These are phyloP conservation scores for Lodderomyces metapsilosis DNA, from an alignment of 1,139 yeast species.

Conservation along the genomic window DNA sequence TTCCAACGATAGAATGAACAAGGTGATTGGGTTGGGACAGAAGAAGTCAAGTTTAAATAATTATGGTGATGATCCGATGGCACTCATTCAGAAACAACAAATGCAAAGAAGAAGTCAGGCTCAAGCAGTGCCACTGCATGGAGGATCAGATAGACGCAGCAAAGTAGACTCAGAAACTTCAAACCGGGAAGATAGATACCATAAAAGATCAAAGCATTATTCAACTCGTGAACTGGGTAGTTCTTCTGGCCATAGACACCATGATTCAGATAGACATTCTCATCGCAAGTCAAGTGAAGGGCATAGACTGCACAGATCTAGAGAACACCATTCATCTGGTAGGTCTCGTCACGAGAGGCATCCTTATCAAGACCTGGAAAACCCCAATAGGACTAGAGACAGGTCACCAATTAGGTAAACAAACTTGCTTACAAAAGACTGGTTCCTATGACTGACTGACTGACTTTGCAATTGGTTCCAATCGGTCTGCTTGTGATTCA, in stretches of 20 bases:
- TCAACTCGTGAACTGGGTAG: neutral
- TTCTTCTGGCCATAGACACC: neutral
- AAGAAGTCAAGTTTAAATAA: slow-evolving; percentile 9
- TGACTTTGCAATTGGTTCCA: too few species aligned
- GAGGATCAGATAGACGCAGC: neutral
- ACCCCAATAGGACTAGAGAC: slow-evolving; percentile 5
- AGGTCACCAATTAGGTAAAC: slow-evolving; percentile 7
- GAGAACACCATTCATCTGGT: slow-evolving; percentile 6
- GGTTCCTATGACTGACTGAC: too few species aligned
- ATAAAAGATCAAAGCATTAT: neutral
- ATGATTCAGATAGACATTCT: neutral
- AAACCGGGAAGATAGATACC: neutral
- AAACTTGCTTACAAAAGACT: too few species aligned
- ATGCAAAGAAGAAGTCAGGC: slow-evolving; percentile 16
- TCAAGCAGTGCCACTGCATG: neutral
- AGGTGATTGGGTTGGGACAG: slow-evolving; percentile 14
- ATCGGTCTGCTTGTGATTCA: neutral
- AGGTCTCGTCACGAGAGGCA: neutral
- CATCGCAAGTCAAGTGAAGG: neutral
- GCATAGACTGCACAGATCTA: slow-evolving; percentile 1
- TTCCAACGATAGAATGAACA: slow-evolving; percentile 16
- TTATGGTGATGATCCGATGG: slow-evolving; percentile 52
- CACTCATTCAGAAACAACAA: slow-evolving; percentile 43
- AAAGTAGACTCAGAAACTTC: neutral
- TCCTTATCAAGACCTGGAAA: neutral